These are phyloP conservation scores for Spergularia bocconei DNA, from an alignment of 148 eudicot species.

Conservation along the genomic window DNA sequence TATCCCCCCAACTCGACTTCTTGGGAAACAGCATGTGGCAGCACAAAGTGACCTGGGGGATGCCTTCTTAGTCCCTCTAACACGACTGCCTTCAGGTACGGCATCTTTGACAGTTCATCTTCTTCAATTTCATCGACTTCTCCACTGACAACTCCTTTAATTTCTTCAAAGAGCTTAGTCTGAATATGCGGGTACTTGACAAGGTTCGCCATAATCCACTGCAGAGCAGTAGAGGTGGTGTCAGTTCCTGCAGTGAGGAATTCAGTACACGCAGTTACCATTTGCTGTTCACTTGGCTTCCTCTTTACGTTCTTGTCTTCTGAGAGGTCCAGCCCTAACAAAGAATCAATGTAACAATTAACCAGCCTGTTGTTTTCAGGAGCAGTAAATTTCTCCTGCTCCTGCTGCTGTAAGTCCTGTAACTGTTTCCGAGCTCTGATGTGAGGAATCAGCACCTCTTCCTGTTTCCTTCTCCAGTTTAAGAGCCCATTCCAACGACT, in stretches of 20 bases:
- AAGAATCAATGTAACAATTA: slow-evolving; percentile 60
- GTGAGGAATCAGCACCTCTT: slow-evolving; percentile 43
- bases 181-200: slow-evolving; percentile 57
- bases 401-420: not conserved
- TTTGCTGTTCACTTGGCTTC: slow-evolving; percentile 34
- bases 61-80: slow-evolving; percentile 68
- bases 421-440: slow-evolving; percentile 33
- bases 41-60: slow-evolving; percentile 63
- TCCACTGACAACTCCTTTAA: slow-evolving; percentile 30
- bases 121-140: slow-evolving; percentile 30
- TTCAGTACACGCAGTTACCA: slow-evolving; percentile 38
- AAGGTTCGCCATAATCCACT: slow-evolving; percentile 76
- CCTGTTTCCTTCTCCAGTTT: slow-evolving; percentile 13
- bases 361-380: not conserved
- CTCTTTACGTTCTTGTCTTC: slow-evolving; percentile 32
- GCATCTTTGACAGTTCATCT: slow-evolving; percentile 50
- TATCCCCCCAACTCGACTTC: slow-evolving; percentile 55
- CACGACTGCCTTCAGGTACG: slow-evolving; percentile 59
- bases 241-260: slow-evolving; percentile 65
- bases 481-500: slow-evolving; percentile 21
- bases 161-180: slow-evolving; percentile 50
- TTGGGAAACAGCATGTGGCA: slow-evolving; percentile 51
- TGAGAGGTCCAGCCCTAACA: slow-evolving; percentile 43
- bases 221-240: slow-evolving; percentile 63
- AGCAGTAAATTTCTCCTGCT: not conserved